Percentiles rank a stretch among this genome's conserved stretches.
phyloP scores from a whole-genome alignment of 257 asterid genomes.

The Fraxinus excelsior region DNA sequence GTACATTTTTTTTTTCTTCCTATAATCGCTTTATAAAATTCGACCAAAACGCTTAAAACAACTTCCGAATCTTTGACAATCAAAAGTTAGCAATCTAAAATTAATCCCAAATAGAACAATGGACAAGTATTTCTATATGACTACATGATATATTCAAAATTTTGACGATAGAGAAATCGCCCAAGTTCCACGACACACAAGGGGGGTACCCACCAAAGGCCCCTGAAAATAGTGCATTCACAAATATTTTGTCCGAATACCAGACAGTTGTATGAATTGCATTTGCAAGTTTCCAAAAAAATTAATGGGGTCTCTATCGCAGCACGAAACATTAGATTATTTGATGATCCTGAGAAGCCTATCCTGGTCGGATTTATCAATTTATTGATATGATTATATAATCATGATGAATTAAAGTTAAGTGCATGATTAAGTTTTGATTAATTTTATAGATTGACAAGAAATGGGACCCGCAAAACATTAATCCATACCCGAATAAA shows the following conservation, averaged over 20 bases:
- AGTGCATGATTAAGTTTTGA: constrained; percentile 24
- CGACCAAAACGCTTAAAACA: too few relatives aligned
- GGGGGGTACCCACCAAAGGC: constrained; percentile 8
- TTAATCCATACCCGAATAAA: too few relatives aligned
- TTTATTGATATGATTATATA: constrained; percentile 6
- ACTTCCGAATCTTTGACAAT: too few relatives aligned
- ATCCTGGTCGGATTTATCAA: constrained; percentile 4
- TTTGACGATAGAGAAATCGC: neutral
- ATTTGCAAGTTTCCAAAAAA: neutral
- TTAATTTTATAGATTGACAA: neutral
- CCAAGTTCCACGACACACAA: neutral
- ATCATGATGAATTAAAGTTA: constrained; percentile 19
- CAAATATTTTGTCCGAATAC: constrained; percentile 12
- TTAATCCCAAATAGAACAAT: too few relatives aligned
- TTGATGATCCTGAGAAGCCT: neutral
- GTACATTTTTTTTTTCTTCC: too few relatives aligned
- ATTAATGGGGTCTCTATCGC: constrained; percentile 9
- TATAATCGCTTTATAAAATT: too few relatives aligned
- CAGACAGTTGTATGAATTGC: constrained; percentile 22
- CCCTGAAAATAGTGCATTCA: neutral
- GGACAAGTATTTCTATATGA: too few relatives aligned
- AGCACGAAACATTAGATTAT: neutral
- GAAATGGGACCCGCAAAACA: neutral
- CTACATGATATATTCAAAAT: too few relatives aligned
- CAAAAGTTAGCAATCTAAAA: too few relatives aligned